A percentile compares a stretch with the other conserved stretches of the same genome.
Conservation (phyloP, 2,329 filamentous ascomycete species). For the Scedosporium boydii region DNA sequence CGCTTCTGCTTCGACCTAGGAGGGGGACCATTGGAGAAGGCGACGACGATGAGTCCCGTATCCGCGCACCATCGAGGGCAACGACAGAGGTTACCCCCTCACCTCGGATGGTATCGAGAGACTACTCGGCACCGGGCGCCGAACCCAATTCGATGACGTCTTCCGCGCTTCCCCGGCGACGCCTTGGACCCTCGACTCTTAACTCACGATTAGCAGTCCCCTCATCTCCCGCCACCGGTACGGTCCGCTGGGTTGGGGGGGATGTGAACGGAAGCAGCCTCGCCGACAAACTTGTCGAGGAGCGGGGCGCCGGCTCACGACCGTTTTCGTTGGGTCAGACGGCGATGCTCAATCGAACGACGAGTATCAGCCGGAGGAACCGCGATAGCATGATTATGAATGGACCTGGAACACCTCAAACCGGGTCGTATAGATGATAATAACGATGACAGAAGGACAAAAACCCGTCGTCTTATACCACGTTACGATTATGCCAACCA, state of each 20-base stretch:
- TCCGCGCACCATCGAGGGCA: constrained; percentile 49
- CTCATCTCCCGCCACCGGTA: constrained; percentile 6
- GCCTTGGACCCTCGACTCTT: constrained; percentile 39
- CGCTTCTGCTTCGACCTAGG: constrained; percentile 34
- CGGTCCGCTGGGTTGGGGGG: constrained; percentile 9
- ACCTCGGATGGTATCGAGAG: constrained; percentile 22
- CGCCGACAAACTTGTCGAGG: constrained; percentile 27
- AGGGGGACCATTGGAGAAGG: constrained; percentile 34
- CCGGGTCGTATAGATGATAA: not conserved
- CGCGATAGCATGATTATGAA: constrained; percentile 32
- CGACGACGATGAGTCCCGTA: constrained; percentile 37
- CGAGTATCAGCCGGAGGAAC: constrained; percentile 33
- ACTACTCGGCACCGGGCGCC: constrained; percentile 22
- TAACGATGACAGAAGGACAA: not conserved
- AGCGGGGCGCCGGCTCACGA: constrained; percentile 30
- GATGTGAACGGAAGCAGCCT: constrained; percentile 11
- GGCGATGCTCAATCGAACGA: constrained; percentile 30
- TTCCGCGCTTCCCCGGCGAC: constrained; percentile 42
- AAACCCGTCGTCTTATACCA: constrained; percentile 15
- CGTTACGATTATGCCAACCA: not conserved
- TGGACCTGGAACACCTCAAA: constrained; percentile 11
- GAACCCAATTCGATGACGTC: constrained; percentile 24
- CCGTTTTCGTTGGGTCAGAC: constrained; percentile 31
- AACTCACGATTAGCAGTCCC: constrained; percentile 30
- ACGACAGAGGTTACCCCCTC: constrained; percentile 41